Base-by-base conservation (phyloP, 805 yeast species). In the Cyberlindnera euphorbiiphila region DNA sequence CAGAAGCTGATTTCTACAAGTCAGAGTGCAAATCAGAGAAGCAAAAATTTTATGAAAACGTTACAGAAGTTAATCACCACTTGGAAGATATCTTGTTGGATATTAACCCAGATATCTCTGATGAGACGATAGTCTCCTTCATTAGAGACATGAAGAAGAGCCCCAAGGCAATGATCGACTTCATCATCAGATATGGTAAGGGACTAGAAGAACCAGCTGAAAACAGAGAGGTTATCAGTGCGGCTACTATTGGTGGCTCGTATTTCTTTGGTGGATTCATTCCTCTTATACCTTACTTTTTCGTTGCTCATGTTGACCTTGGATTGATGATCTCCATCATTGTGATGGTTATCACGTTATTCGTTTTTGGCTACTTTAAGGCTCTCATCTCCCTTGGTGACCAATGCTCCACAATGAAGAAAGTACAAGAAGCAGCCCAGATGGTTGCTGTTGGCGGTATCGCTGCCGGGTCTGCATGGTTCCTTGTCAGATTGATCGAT, bases 391-490 rank as follows among this genome's bases (percentile, higher is more conserved):
- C 97, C 4, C 77, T 89, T 67, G 95, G 94, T 38, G 78, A 76
- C 17, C 88, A 79, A 44, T 76, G 85, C 50, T 72, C 85, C n/a
- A 53, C 58, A 2, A 52, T 57, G 45, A 76, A 74, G 46, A 82
- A 81, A 54, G 64, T 82, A 4, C 64, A 69, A 35, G 96, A 89
- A 61, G 98, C 97, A 29, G 40, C 82, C 14, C 94, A 87, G 64
- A 91, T 93, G 98, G 79, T 87, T 37, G 62, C 82, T n/a, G 89
- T 86, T 34, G 98, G 98, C 26, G 94, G 97, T n/a, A 66, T 84
- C 22, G 98, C 98, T 16, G 98, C 98, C 5, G 95, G 96, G 5
- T 85, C 95, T 17, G 98, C 98, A 9, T 91, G 96, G 95, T 77
- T 76, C 30, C 74, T 89, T 57, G 98, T 91, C 23, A 82, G 79